Base-by-base conservation (phyloP, 257 asterid genomes). In the Solanum sparsipilum region DNA sequence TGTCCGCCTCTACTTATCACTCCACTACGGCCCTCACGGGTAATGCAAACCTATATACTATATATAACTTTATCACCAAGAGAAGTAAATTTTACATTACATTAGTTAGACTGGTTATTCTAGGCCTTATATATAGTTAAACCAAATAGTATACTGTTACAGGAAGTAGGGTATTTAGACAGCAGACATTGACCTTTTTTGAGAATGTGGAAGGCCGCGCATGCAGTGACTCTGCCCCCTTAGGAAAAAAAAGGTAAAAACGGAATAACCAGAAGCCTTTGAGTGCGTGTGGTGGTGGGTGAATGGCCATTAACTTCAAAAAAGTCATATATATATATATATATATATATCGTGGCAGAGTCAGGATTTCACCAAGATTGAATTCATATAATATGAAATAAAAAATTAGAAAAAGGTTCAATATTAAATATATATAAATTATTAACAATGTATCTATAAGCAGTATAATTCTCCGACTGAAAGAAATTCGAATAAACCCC, bases 181-280 rank as follows among this genome's bases (percentile, higher is more conserved):
- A 86, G 35, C 12, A 76, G 81, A 88, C 6, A 88, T 65, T 89
- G 48, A 60, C 86, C 86, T 41, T 81, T 71, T 23, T 81, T 46
- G 71, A 75, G 88, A 85, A 76, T 85, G 87, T 88, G 71, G 87
- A 86, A 38, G 63, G 63, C 79, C 34, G 88, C 76, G 87, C 87
- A 44, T 76, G 87, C 75, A n/a, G 23, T 60, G 63, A 46, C 38
- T 78, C 73, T 31, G 74, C 58, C 56, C 9, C 74, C 76, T 13
- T 5, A 6, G 4, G 3, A 0, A 84, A 84, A 84, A 58, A 52
- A 52, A 27, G 63, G 63, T 84, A 44, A 46, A 79, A 81, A 81
- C 85, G 15, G 84, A 13, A 76, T 23, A 78, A 78, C 63, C n/a
- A 41, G 60, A 76, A 39, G 39, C 38, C 13, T 79, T 79, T 79